These are phyloP conservation scores for Phylloporus sp. DNA, from an alignment of 768 basidiomycete genomes.

Conservation along the genomic window DNA sequence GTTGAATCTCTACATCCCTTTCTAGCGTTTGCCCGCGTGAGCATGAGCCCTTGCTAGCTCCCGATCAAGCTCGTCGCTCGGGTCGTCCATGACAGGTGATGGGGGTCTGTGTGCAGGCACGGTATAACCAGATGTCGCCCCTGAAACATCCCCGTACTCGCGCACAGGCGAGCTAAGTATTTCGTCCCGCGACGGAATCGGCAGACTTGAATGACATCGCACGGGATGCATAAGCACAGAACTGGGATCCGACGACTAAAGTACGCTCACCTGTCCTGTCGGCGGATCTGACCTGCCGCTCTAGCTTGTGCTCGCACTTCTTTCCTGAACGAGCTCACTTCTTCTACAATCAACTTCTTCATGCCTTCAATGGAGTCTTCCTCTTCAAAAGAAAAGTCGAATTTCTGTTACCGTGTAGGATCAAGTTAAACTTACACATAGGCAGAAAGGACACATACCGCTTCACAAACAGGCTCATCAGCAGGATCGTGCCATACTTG, in stretches of 20 bases:
- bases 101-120: conserved; percentile 43
- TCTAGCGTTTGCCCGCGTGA: conserved; percentile 40
- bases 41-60: conserved; percentile 77
- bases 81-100: conserved; percentile 81
- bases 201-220: conserved; percentile 45
- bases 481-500: conserved; percentile 98
- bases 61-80: conserved; percentile 79
- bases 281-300: conserved; percentile 64
- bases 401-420: conserved; percentile 52
- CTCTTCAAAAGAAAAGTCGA: conserved; percentile 95
- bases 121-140: conserved; percentile 69
- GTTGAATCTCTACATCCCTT: background rate
- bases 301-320: conserved; percentile 85
- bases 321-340: conserved; percentile 85
- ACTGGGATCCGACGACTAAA: background rate
- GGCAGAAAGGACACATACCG: conserved; percentile 42
- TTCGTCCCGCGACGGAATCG: conserved; percentile 78
- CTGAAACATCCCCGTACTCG: conserved; percentile 55
- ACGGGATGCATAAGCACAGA: background rate
- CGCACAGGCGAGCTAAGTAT: conserved; percentile 73
- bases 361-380: conserved; percentile 97
- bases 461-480: conserved; percentile 84
- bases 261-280: conserved; percentile 63
- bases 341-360: conserved; percentile 92
- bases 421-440: background rate